These are phyloP conservation scores for Epichloe typhina DNA, from an alignment of 2,329 filamentous ascomycete genomes.

Conservation along the genomic window DNA sequence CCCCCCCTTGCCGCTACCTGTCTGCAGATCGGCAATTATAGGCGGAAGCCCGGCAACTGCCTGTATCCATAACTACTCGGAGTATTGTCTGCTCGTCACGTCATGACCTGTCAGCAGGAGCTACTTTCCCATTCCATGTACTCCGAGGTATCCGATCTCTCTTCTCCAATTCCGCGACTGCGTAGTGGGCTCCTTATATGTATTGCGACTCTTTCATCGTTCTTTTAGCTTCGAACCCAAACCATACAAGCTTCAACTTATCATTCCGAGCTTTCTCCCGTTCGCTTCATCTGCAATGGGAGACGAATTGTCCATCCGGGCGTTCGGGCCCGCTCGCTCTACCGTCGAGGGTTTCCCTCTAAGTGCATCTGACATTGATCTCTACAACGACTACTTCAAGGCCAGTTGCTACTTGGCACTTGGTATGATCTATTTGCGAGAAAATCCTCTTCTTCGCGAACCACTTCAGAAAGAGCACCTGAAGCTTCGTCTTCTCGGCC, in stretches of 20 bases:
- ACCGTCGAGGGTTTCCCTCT: constrained; percentile 53
- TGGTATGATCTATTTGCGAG: constrained; percentile 67
- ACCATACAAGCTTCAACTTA: background rate
- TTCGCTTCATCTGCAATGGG: constrained; percentile 16
- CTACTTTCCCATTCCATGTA: too few relatives aligned
- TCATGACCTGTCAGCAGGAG: background rate
- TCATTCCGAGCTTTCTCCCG: background rate
- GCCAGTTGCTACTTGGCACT: constrained; percentile 63
- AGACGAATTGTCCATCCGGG: constrained; percentile 43
- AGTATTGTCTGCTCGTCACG: constrained; percentile 1
- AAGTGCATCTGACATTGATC: constrained; percentile 49
- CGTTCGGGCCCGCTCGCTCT: constrained; percentile 52
- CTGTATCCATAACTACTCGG: background rate
- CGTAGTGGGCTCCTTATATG: background rate
- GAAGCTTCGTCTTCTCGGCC: constrained; percentile 61
- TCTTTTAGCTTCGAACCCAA: background rate
- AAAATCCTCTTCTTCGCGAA: constrained; percentile 59
- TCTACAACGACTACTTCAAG: constrained; percentile 61
- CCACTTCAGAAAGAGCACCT: constrained; percentile 56
- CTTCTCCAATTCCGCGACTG: too few relatives aligned
- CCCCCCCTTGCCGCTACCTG: background rate
- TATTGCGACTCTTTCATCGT: background rate
- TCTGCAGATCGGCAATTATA: background rate
- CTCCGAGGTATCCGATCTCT: too few relatives aligned
- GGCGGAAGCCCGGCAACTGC: background rate